These are phyloP conservation scores for Tephrocybe sp. DNA, from an alignment of 768 basidiomycete genomes.

Conservation along the genomic window DNA sequence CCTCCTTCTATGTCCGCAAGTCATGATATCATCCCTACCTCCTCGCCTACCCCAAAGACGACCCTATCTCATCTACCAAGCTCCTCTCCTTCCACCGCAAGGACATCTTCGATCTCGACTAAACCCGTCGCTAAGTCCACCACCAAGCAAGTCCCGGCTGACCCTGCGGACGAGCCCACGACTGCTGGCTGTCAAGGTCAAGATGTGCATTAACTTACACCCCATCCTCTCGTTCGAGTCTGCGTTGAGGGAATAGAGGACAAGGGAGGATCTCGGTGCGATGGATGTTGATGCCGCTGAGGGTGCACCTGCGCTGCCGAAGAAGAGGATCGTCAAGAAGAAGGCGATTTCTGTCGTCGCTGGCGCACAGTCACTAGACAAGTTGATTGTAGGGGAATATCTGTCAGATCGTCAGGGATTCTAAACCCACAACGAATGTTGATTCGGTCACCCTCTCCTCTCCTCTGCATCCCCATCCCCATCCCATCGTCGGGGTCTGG, in stretches of 20 bases:
- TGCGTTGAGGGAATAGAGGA: conserved; percentile 80
- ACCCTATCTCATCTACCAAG: conserved; percentile 89
- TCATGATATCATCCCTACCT: conserved; percentile 87
- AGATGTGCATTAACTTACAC: conserved; percentile 83
- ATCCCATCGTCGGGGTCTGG: too few relatives aligned
- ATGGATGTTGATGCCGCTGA: conserved; percentile 64
- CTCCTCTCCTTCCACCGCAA: conserved; percentile 93
- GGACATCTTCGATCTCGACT: conserved; percentile 86
- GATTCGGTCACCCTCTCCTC: too few relatives aligned
- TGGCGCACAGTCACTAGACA: conserved; percentile 62
- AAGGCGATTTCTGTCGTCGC: conserved; percentile 74
- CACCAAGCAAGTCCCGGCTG: conserved; percentile 75
- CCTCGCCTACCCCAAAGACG: conserved; percentile 83
- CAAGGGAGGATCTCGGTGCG: conserved; percentile 60
- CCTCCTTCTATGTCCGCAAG: conserved; percentile 97
- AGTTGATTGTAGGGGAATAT: conserved; percentile 59
- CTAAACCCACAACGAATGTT: too few relatives aligned
- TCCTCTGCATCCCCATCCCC: too few relatives aligned
- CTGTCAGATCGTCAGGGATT: conserved; percentile 95
- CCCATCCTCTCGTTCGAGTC: conserved; percentile 85
- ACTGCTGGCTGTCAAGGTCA: conserved; percentile 82
- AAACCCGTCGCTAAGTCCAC: conserved; percentile 82
- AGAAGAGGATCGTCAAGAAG: conserved; percentile 85
- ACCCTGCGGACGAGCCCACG: conserved; percentile 67
- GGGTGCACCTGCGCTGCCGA: conserved; percentile 51